Base-by-base conservation (phyloP, 2,329 filamentous ascomycete genomes). In the Cryphonectria radicalis region DNA sequence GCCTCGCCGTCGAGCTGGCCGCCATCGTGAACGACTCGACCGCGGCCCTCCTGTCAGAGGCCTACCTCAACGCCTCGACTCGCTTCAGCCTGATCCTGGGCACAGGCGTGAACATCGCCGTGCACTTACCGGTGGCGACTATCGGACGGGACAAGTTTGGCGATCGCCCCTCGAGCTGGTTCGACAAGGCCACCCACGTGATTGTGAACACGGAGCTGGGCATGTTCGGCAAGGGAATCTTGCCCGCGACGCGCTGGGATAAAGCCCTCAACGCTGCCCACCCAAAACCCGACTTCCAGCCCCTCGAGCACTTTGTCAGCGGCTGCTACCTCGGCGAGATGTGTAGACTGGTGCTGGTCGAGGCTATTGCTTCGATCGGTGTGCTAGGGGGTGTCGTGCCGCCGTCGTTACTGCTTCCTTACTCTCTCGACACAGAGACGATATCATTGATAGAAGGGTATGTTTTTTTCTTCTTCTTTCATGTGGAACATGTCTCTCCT, bases 291-390 rank as follows among this genome's bases (percentile, higher is more conserved):
- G 84, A 87, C 35, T 90, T 90, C 73, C 89, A 91, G 74, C 89
- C 89, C 0, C 78, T 90, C 14, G 89, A 91, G 77, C 84, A 90
- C 73, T 81, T 91, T 73, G 86, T 91, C 59, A 88, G 88, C 75
- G 90, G 90, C 50, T 89, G 87, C 76, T 92, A 92, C 76, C 80
- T 92, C 2, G 90, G 90, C 64, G 90, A 92, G 78, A 86, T 92
- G 63, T 88, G 85, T 74, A 84, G 90, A 25, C 79, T 89, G 17
- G 84, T 85, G 0, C 80, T 91, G 60, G 73, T 90, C 32, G 90
- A 92, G 73, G 89, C 88, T 0, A 85, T 91, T 64, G 80, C 85
- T 70, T 84, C 82, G 0, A 83, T 85, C 0, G 87, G 85, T 0
- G 74, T 90, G 0, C 83, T 91, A 63, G 88, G 87, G 1, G 89